Base-by-base conservation (phyloP, 306 rosid genomes). In the Casuarina equisetifolia region DNA sequence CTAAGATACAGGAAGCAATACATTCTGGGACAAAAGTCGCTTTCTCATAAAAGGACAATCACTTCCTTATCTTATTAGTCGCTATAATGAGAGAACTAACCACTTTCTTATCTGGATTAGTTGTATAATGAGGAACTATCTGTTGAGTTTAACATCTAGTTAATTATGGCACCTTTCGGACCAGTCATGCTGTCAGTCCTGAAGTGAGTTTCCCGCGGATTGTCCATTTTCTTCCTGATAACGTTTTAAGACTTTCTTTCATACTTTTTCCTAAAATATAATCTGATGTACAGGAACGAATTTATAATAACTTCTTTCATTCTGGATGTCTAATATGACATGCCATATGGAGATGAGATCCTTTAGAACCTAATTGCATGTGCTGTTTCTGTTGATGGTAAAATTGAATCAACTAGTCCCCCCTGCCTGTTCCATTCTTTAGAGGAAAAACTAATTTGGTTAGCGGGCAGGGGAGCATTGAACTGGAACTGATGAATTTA, bases 21-120 rank as follows among this genome's bases (percentile, higher is more conserved):
- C 64, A 17, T 44, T 79, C 51, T 59, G 12, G 74, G 35, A 70
- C 73, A 79, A 54, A 48, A 48, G 11, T 48, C 11, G 9, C 51
- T 48, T 48, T 8, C 32, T 25, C 32, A 25, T 25, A 25, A 25
- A 25, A 25, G 32, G 32, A 25, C 32, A 25, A 25, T 25, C 32
- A 25, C 32, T 25, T 25, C 32, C 32, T 25, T 25, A 25, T 25
- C 32, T 25, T 25, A 25, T 25, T 25, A 25, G 32, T 25, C 32
- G 32, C 32, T 25, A 25, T 25, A 25, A 25, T 25, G 32, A 25
- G 32, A 25, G 32, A 25, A 25, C 32, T 73, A 40, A 46, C 72
- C 48, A 8, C 43, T 48, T 44, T 38, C 66, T 67, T 68, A 64
- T 51, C 71, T 25, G 10, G 25, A 58, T 25, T 61, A 9, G 50